A percentile compares a stretch with the other conserved stretches of the same genome.
These are phyloP conservation scores for Fulvia fulva DNA, from an alignment of 2,329 filamentous ascomycete species.

Conservation along the genomic window DNA sequence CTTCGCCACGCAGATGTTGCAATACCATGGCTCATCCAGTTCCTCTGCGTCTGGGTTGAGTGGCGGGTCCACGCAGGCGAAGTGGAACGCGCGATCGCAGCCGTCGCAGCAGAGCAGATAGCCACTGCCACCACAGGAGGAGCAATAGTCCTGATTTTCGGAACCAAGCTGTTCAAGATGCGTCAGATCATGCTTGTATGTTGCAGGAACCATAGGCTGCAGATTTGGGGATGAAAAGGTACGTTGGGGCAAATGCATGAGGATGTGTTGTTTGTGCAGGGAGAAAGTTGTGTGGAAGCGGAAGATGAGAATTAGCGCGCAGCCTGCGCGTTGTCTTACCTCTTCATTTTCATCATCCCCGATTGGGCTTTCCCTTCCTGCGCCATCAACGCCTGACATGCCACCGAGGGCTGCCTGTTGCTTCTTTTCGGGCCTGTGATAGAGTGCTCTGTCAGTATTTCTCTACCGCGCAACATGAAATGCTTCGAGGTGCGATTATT, in stretches of 20 bases:
- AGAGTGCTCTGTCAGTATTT: slow-evolving; percentile 24
- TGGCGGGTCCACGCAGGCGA: slow-evolving; percentile 80
- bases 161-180: slow-evolving; percentile 34
- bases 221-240: slow-evolving; percentile 23
- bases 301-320: slow-evolving; percentile 34
- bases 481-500: slow-evolving; percentile 1
- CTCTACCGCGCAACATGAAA: neutral
- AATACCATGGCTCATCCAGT: slow-evolving; percentile 72
- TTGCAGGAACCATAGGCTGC: slow-evolving; percentile 16
- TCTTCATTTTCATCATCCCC: slow-evolving; percentile 56
- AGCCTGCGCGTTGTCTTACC: slow-evolving; percentile 44
- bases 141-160: slow-evolving; percentile 86
- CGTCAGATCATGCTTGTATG: slow-evolving; percentile 34
- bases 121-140: slow-evolving; percentile 77
- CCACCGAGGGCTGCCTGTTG: slow-evolving; percentile 66
- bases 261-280: slow-evolving; percentile 19
- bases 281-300: slow-evolving; percentile 36
- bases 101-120: slow-evolving; percentile 91
- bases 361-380: slow-evolving; percentile 57
- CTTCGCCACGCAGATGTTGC: slow-evolving; percentile 62
- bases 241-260: slow-evolving; percentile 30
- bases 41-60: slow-evolving; percentile 48
- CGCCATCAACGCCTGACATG: slow-evolving; percentile 60
- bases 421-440: slow-evolving; percentile 68
- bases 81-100: slow-evolving; percentile 86